Base-by-base conservation (phyloP, 441 rosid species). In the Metrosideros polymorpha region DNA sequence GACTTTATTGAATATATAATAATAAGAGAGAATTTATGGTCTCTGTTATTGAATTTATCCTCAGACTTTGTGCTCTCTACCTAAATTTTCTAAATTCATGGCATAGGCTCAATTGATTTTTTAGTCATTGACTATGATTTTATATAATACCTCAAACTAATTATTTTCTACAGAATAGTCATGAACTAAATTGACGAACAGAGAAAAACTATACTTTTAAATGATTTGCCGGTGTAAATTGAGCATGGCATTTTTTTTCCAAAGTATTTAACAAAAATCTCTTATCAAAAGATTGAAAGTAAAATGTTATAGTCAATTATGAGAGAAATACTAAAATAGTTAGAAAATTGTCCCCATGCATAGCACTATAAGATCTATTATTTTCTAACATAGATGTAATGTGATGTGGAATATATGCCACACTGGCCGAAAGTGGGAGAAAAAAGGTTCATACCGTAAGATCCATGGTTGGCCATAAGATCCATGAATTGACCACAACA, bases 231-330 rank as follows among this genome's bases (percentile, higher is more conserved):
- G n/a, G 35, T 57, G 35, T 13, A 13, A n/a, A 13, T 2, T 29
- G 18, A 12, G 17, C 10, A 13, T 25, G 29, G n/a, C 0, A 25
- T 55, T 55, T 50, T 14, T 57, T n/a, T 4, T 57, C 1, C 19
- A 13, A n/a, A 57, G 4, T 13, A 59, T 29, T 14, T 3, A 7
- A n/a, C 0, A 13, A 57, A 0, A n/a, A n/a, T 2, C 17, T 4
- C 32, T 12, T 27, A 57, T n/a, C 17, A 6, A 57, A 57, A 27
- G 63, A 57, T 13, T 57, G 7, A 3, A 14, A 6, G 5, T 14
- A 29, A 14, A 29, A n/a, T n/a, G n/a, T n/a, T n/a, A n/a, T n/a
- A n/a, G n/a, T n/a, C n/a, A n/a, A n/a, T n/a, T n/a, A n/a, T n/a
- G n/a, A n/a, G n/a, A n/a, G n/a, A n/a, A n/a, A n/a, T n/a, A n/a